phyloP scores from a whole-genome alignment of 176 grass and related monocot species.

The Oryza brachyantha region DNA sequence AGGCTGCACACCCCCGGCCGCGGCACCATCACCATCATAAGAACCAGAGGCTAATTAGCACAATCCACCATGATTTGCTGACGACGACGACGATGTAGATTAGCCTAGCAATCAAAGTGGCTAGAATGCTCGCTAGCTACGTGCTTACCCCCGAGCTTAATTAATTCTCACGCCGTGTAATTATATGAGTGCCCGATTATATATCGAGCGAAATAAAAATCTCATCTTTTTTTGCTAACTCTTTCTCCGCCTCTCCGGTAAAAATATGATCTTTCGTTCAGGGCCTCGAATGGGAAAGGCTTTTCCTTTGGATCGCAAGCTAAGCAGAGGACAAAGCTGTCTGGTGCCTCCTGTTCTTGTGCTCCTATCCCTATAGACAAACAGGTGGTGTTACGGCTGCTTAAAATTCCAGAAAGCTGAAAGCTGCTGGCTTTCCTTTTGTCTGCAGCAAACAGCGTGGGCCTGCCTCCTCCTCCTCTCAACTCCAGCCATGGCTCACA shows the following conservation, averaged over 20 bases:
- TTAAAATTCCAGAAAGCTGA: constrained; percentile 41
- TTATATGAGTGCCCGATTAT: constrained; percentile 39
- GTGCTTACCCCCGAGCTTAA: too few relatives aligned
- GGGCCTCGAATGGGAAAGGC: neutral
- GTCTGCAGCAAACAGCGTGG: constrained; percentile 23
- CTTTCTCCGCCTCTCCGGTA: neutral
- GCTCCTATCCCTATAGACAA: constrained; percentile 25
- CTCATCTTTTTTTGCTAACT: neutral
- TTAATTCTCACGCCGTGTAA: constrained; percentile 43
- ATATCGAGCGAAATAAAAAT: constrained; percentile 37
- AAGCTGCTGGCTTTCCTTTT: constrained; percentile 54
- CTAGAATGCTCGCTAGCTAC: constrained; percentile 10
- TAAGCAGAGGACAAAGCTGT: constrained; percentile 31
- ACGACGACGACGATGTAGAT: neutral
- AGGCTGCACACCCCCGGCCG: constrained; percentile 73
- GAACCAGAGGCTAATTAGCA: constrained; percentile 56
- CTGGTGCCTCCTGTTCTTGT: constrained; percentile 3
- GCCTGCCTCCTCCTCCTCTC: neutral
- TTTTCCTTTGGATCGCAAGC: constrained; percentile 18
- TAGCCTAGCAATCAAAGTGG: constrained; percentile 13
- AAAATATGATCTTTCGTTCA: neutral
- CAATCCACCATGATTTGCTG: neutral
- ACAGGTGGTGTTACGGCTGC: constrained; percentile 24
- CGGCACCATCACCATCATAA: constrained; percentile 94
- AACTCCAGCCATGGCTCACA: neutral